Evolutionary conservation across 345 rosid species (phyloP).

Genomic region (Populus simonii): DNA sequence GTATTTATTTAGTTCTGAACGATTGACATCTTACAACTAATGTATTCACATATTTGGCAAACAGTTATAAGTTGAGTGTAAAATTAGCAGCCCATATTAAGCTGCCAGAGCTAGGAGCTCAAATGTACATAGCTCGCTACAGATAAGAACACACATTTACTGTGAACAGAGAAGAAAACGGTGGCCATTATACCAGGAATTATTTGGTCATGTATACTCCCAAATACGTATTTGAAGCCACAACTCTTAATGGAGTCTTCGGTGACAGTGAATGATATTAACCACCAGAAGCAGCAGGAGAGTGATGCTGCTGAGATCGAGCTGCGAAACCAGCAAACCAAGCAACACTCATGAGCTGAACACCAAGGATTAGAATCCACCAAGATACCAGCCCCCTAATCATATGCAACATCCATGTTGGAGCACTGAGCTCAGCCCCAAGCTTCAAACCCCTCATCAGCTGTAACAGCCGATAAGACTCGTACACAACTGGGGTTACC

Average conservation of each 20-base stretch:
- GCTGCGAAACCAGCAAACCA: constrained; percentile 88
- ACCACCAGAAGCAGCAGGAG: constrained; percentile 35
- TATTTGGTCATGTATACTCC: not conserved
- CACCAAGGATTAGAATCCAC: constrained; percentile 86
- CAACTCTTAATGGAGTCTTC: constrained; percentile 2
- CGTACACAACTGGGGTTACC: constrained; percentile 86
- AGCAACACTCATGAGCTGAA: constrained; percentile 95
- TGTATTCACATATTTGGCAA: too few relatives aligned
- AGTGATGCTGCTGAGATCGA: constrained; percentile 22
- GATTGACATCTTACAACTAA: too few relatives aligned
- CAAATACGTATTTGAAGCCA: not conserved
- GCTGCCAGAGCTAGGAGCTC: too few relatives aligned
- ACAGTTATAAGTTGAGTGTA: too few relatives aligned
- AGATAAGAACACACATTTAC: not conserved
- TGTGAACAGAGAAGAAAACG: not conserved
- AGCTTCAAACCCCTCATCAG: constrained; percentile 85
- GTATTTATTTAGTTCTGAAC: too few relatives aligned
- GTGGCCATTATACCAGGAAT: not conserved
- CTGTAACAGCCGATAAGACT: constrained; percentile 74
- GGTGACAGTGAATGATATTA: not conserved
- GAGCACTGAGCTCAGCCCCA: constrained; percentile 65
- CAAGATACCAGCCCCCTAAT: constrained; percentile 81
- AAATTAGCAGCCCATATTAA: too few relatives aligned
- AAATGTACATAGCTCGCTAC: not conserved
- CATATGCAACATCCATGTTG: constrained; percentile 74